Evolutionary conservation across 2,329 filamentous ascomycete species (phyloP), one percentile per base, ranked within the genome.

Genomic region (Sclerotinia glacialis): DNA sequence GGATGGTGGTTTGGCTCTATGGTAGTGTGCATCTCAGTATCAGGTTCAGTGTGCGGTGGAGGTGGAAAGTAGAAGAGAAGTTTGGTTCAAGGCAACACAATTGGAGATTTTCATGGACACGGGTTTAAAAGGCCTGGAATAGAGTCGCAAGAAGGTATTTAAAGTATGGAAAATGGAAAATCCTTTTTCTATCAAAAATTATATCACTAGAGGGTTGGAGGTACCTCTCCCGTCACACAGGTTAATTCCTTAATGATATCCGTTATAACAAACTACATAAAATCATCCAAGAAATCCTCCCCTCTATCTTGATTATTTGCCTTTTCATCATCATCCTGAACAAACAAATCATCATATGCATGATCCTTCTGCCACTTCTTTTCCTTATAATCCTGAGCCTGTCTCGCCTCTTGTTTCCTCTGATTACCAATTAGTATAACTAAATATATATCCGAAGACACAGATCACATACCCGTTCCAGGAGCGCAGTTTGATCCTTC

Each of bases 341-440:
- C 87, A 78, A 97, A 93, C 64, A 97, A 79, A 56, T 97, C 93
- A 76, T 98, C 95, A 78, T 99, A 99, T 2, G 93, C 94, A 79
- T 99, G 94, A n/a, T 97, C 93, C 79, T 95, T 95, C 79, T 96
- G 92, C 84, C 88, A 96, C 78, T 96, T 96, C 79, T 94, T 86
- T 78, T 96, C 89, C 78, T 92, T 90, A 71, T 92, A 85, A 80
- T 97, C 92, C 78, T 92, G 89, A 60, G 88, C 85, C 56, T 93
- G 77, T 47, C 82, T 81, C 0, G 86, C 86, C 74, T 95, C 91
- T 77, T 93, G 89, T 77, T 93, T 93, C 79, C 86, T 89, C 90
- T 91, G 50, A 16, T 53, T 16, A 42, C 18, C 67, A 61, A 46
- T 64, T 58, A 68, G 59, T 37, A 26, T 50, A 8, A 42, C 23